Evolutionary conservation across 192 early-diverging fungal genomes (phyloP).

Genomic region (Umbelopsis vinacea): DNA sequence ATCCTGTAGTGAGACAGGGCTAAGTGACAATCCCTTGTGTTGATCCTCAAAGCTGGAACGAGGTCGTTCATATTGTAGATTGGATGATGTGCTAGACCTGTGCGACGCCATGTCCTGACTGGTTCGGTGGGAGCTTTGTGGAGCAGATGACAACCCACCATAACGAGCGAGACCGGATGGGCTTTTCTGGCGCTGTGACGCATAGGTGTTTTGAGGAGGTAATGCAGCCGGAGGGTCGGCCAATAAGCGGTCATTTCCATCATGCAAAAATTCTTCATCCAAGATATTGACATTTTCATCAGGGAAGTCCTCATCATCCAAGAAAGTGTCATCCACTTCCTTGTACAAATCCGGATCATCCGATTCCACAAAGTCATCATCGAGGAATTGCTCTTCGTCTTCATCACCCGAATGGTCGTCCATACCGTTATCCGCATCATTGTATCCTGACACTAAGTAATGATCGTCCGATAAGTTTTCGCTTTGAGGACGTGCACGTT

Average conservation of each 20-base stretch:
- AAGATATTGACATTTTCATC: conserved; percentile 39
- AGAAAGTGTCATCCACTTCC: conserved; percentile 38
- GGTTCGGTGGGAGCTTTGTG: not conserved
- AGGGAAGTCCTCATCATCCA: conserved; percentile 42
- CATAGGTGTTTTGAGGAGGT: not conserved
- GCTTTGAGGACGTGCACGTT: conserved; percentile 34
- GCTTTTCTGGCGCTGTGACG: not conserved
- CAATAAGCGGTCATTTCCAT: conserved; percentile 20
- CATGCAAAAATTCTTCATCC: conserved; percentile 45
- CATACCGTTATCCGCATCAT: conserved; percentile 23
- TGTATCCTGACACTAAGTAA: not conserved
- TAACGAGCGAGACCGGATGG: not conserved
- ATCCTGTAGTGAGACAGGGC: conserved; percentile 15
- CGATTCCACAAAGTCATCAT: conserved; percentile 34
- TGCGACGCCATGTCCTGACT: not conserved
- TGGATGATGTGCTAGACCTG: not conserved
- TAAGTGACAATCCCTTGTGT: conserved; percentile 18
- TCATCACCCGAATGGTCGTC: conserved; percentile 12
- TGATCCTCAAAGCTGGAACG: not conserved
- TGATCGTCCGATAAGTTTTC: conserved; percentile 22
- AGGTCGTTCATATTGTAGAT: not conserved
- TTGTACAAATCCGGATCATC: conserved; percentile 39
- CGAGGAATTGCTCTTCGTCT: conserved; percentile 32
- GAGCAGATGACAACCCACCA: not conserved
- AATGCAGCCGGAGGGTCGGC: conserved; percentile 9